Evolutionary conservation across 257 asterid genomes (phyloP).

Genomic region (Vinca minor): DNA sequence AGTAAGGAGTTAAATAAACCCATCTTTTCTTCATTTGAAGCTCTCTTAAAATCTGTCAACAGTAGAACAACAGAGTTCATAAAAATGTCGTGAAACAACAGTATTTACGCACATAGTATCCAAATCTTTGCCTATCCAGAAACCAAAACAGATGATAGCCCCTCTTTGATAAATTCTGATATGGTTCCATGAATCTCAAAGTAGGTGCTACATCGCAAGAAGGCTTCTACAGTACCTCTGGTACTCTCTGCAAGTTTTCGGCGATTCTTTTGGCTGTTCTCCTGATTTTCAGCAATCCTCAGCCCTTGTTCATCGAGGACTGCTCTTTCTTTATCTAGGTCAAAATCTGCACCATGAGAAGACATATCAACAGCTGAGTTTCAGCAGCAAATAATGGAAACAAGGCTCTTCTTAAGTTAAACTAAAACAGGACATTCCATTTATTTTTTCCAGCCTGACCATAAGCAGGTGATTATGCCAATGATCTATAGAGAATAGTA

Average conservation of each 20-base stretch:
- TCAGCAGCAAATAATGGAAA: conserved; percentile 1
- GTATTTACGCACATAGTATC: neutral
- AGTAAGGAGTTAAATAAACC: conserved; percentile 69
- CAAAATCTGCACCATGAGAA: conserved; percentile 55
- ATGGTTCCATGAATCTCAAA: neutral
- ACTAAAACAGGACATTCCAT: neutral
- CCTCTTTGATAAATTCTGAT: neutral
- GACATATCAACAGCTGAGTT: neutral
- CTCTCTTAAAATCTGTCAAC: conserved; percentile 83
- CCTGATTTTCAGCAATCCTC: conserved; percentile 95
- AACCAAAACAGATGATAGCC: neutral
- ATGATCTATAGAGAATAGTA: too few species aligned
- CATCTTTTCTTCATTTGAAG: conserved; percentile 81
- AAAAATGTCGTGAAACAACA: neutral
- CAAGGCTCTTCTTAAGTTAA: neutral
- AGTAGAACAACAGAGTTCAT: conserved; percentile 2
- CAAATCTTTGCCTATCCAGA: neutral
- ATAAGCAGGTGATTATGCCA: neutral
- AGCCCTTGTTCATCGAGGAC: conserved; percentile 90
- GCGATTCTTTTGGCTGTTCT: conserved; percentile 94
- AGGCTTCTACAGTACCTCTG: conserved; percentile 48
- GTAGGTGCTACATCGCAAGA: neutral
- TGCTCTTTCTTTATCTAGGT: conserved; percentile 87
- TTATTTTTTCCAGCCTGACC: neutral
- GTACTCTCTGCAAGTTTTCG: conserved; percentile 99